These are phyloP conservation scores for Tremellales sp. DNA, from an alignment of 1,284 basidiomycete species.

Conservation along the genomic window DNA sequence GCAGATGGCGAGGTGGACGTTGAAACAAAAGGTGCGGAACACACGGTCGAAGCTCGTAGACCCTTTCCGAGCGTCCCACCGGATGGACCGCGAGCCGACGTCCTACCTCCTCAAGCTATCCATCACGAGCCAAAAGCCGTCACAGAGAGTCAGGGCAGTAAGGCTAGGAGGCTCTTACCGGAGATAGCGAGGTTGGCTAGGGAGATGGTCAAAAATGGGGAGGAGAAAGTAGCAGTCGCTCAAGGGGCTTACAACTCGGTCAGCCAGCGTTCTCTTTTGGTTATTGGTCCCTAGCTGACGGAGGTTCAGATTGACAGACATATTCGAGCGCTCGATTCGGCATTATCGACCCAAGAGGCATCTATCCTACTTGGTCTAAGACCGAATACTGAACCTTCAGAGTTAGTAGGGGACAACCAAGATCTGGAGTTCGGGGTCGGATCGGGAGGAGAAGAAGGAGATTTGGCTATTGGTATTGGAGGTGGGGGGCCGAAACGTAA, in stretches of 20 bases:
- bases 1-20: not conserved
- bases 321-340: slow-evolving; percentile 52
- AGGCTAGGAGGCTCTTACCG: slow-evolving; percentile 17
- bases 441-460: slow-evolving; percentile 21
- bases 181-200: slow-evolving; percentile 38
- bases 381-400: slow-evolving; percentile 31
- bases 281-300: too few species aligned
- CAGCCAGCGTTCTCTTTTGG: slow-evolving; percentile 6
- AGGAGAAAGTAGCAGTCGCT: slow-evolving; percentile 53
- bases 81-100: not conserved
- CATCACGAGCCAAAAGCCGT: not conserved
- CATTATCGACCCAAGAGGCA: slow-evolving; percentile 42
- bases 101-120: slow-evolving; percentile 1
- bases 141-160: not conserved
- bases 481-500: slow-evolving; percentile 15
- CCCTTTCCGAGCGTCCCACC: not conserved
- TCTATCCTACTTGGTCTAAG: slow-evolving; percentile 41
- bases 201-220: slow-evolving; percentile 47
- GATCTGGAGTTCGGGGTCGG: not conserved
- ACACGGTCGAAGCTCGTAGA: not conserved
- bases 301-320: slow-evolving; percentile 50
- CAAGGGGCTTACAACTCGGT: slow-evolving; percentile 51
- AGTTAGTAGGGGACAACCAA: slow-evolving; percentile 13
- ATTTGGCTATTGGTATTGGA: slow-evolving; percentile 22
- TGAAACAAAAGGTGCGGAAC: not conserved